These are phyloP conservation scores for Geotrichum candidum DNA, from an alignment of 1,139 yeast species.

Conservation along the genomic window DNA sequence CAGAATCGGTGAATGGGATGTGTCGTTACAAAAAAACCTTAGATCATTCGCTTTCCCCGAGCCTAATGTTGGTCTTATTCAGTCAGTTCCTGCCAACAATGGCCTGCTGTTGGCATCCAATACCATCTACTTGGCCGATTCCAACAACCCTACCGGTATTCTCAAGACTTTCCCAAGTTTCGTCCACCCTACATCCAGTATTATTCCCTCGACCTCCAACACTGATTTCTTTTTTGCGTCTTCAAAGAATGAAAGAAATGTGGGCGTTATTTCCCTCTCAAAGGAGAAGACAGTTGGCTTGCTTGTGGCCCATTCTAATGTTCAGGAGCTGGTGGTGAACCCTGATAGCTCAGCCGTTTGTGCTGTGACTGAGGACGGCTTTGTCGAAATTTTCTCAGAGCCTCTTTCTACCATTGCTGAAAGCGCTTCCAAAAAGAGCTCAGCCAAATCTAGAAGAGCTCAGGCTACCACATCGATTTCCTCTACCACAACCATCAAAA, in stretches of 20 bases:
- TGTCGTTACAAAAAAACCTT: constrained; percentile 39
- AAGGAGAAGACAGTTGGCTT: constrained; percentile 42
- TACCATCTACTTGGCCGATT: constrained; percentile 50
- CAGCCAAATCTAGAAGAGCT: constrained; percentile 31
- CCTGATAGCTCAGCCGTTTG: constrained; percentile 42
- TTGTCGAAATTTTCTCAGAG: constrained; percentile 56
- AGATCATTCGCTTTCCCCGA: constrained; percentile 43
- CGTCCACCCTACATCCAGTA: constrained; percentile 23
- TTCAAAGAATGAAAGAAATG: constrained; percentile 72
- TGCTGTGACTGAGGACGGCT: constrained; percentile 59
- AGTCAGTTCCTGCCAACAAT: constrained; percentile 36
- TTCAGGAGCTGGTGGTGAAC: constrained; percentile 39
- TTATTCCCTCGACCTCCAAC: constrained; percentile 18
- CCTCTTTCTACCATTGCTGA: constrained; percentile 37
- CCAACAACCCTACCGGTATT: constrained; percentile 20
- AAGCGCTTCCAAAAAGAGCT: constrained; percentile 16
- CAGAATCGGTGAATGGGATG: constrained; percentile 58
- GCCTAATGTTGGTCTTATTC: constrained; percentile 28
- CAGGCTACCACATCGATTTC: constrained; percentile 22
- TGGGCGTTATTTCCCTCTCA: constrained; percentile 57
- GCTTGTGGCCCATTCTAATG: constrained; percentile 61
- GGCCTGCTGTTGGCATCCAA: constrained; percentile 58
- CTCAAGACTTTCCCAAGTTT: constrained; percentile 27
- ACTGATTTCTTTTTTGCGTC: constrained; percentile 48
- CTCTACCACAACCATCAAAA: constrained; percentile 23